These are phyloP conservation scores for Verruconis gallopava DNA, from an alignment of 2,329 filamentous ascomycete genomes.

Conservation along the genomic window DNA sequence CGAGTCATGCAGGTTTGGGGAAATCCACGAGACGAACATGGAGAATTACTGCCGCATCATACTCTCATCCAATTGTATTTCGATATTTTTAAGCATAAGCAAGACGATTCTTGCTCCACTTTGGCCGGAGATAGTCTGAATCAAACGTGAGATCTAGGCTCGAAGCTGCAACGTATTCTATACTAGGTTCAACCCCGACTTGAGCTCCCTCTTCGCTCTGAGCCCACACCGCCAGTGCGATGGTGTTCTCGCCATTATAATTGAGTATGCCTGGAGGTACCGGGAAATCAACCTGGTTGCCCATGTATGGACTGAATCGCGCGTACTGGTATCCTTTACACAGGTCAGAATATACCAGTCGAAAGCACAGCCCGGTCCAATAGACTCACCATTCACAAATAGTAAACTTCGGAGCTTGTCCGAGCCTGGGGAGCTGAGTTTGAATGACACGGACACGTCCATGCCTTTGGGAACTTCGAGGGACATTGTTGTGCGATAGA, in stretches of 20 bases:
- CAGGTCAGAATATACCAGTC: too few species aligned
- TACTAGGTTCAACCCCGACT: neutral
- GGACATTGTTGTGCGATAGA: conserved; percentile 41
- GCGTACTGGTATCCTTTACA: conserved; percentile 46
- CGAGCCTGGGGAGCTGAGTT: conserved; percentile 33
- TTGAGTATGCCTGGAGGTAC: conserved; percentile 47
- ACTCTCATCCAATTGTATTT: too few species aligned
- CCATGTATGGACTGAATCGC: conserved; percentile 46
- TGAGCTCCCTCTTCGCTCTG: conserved; percentile 29
- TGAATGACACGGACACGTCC: conserved; percentile 45
- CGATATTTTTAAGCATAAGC: too few species aligned
- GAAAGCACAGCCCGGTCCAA: too few species aligned
- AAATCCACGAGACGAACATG: too few species aligned
- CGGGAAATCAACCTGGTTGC: conserved; percentile 48
- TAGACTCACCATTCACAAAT: conserved; percentile 55
- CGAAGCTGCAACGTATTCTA: neutral
- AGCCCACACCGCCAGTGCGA: conserved; percentile 47
- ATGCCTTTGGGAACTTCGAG: conserved; percentile 38
- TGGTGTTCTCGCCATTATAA: conserved; percentile 45
- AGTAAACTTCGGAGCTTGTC: conserved; percentile 40
- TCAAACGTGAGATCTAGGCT: neutral
- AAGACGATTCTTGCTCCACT: too few species aligned
- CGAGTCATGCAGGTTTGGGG: too few species aligned
- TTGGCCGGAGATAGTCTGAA: neutral
- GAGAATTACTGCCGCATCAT: too few species aligned